phyloP scores from a whole-genome alignment of 1,284 basidiomycete genomes.

The Ustilago vetiveriae region DNA sequence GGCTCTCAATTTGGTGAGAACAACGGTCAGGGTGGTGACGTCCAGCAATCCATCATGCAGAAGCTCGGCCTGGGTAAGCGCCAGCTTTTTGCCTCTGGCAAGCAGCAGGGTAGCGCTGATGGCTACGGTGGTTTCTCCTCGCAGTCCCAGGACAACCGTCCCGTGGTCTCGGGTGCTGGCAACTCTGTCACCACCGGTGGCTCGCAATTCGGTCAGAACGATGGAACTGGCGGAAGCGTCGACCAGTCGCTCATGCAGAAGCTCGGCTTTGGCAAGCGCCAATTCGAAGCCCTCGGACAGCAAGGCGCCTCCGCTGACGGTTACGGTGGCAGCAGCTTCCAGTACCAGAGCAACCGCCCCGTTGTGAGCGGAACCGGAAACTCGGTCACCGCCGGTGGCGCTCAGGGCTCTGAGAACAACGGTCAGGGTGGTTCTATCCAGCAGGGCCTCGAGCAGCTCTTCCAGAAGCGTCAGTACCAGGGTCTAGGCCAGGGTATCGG shows the following conservation, averaged over 20 bases:
- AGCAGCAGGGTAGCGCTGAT: slow-evolving; percentile 17
- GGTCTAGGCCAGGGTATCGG: slow-evolving; percentile 33
- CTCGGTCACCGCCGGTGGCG: slow-evolving; percentile 26
- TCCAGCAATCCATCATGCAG: slow-evolving; percentile 18
- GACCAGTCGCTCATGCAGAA: slow-evolving; percentile 17
- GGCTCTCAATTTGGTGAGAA: slow-evolving; percentile 4
- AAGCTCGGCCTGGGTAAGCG: slow-evolving; percentile 28
- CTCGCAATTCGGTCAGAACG: slow-evolving; percentile 22
- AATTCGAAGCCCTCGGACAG: slow-evolving; percentile 16
- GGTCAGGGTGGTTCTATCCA: slow-evolving; percentile 27
- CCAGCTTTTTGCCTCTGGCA: slow-evolving; percentile 27
- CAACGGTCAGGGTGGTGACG: slow-evolving; percentile 7
- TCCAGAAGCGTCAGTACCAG: slow-evolving; percentile 28
- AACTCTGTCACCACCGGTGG: slow-evolving; percentile 33
- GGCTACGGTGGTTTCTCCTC: slow-evolving; percentile 17
- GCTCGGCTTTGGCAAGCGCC: slow-evolving; percentile 22
- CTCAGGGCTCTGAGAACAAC: slow-evolving; percentile 28
- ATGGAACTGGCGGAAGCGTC: slow-evolving; percentile 18
- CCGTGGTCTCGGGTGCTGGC: slow-evolving; percentile 23
- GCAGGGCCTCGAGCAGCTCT: slow-evolving; percentile 25
- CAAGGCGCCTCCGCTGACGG: slow-evolving; percentile 26
- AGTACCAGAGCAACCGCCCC: slow-evolving; percentile 34
- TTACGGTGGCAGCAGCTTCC: slow-evolving; percentile 15
- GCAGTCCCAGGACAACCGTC: slow-evolving; percentile 22
- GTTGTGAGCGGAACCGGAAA: slow-evolving; percentile 26